These are phyloP conservation scores for Asterella californica DNA, from an alignment of 225 moss, liverwort and hornwort genomes.

Conservation along the genomic window DNA sequence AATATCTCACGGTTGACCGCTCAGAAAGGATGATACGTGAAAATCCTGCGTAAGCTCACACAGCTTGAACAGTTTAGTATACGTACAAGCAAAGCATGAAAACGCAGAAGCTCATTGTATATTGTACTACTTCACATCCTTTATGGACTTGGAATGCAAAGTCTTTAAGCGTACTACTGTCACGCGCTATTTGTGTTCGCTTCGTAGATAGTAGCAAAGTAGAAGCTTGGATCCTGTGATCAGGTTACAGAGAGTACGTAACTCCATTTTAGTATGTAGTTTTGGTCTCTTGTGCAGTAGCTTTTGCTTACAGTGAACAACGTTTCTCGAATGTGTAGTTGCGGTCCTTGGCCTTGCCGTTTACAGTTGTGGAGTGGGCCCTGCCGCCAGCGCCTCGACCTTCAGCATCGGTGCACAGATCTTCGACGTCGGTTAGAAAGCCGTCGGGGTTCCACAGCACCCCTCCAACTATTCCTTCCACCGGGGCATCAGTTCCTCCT, in stretches of 20 bases:
- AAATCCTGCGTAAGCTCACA: too few relatives aligned
- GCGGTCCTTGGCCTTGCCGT: constrained; percentile 91
- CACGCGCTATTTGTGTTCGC: too few relatives aligned
- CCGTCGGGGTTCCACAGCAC: constrained; percentile 45
- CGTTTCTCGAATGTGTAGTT: constrained; percentile 50
- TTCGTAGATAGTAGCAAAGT: too few relatives aligned
- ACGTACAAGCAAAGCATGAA: too few relatives aligned
- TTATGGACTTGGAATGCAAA: neutral
- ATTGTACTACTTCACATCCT: too few relatives aligned
- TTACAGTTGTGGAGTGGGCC: constrained; percentile 99
- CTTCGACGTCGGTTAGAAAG: constrained; percentile 56
- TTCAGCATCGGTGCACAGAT: constrained; percentile 46
- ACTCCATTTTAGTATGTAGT: neutral
- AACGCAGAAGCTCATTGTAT: too few relatives aligned
- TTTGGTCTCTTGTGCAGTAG: neutral
- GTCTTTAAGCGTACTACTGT: neutral
- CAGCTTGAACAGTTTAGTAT: too few relatives aligned
- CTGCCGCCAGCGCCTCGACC: constrained; percentile 84
- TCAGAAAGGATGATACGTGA: too few relatives aligned
- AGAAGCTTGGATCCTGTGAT: too few relatives aligned
- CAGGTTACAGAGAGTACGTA: neutral
- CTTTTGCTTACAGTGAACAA: neutral
- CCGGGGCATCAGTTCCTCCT: constrained; percentile 59
- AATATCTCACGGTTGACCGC: too few relatives aligned
- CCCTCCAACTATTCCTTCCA: constrained; percentile 77